These are phyloP conservation scores for Geranium incanum DNA, from an alignment of 441 rosid genomes.

Conservation along the genomic window DNA sequence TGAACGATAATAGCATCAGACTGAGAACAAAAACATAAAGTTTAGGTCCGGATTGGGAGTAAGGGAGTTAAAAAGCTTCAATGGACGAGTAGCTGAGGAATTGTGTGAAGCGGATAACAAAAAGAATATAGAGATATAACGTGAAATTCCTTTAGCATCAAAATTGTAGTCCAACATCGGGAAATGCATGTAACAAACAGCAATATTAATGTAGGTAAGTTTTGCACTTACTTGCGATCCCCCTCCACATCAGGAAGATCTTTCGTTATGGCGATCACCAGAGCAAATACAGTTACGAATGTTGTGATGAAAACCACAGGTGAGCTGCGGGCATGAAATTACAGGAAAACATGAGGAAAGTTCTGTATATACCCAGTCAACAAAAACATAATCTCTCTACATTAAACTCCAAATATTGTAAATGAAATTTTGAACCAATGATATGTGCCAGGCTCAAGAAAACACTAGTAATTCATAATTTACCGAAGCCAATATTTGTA, in stretches of 20 bases:
- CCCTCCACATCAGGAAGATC: conserved; percentile 98
- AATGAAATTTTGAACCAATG: background rate
- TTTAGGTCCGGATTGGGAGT: background rate
- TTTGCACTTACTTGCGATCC: conserved; percentile 72
- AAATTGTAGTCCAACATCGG: background rate
- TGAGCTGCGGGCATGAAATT: conserved; percentile 45
- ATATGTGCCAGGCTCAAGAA: conserved; percentile 4
- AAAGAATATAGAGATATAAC: background rate
- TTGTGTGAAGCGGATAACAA: background rate
- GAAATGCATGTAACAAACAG: background rate
- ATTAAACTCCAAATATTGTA: background rate
- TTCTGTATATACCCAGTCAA: background rate
- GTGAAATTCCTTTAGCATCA: background rate
- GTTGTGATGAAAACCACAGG: conserved; percentile 95
- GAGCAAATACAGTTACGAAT: conserved; percentile 78
- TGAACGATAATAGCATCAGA: background rate
- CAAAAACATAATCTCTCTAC: background rate
- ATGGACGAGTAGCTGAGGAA: conserved; percentile 4
- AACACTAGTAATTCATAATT: background rate
- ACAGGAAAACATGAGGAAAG: background rate
- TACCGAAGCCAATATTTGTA: background rate
- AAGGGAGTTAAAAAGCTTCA: background rate
- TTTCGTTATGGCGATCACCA: conserved; percentile 89
- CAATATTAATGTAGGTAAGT: conserved; percentile 1
- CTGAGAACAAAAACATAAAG: background rate